Conservation (phyloP, 345 rosid species). For the Raphanus raphanistrum region DNA sequence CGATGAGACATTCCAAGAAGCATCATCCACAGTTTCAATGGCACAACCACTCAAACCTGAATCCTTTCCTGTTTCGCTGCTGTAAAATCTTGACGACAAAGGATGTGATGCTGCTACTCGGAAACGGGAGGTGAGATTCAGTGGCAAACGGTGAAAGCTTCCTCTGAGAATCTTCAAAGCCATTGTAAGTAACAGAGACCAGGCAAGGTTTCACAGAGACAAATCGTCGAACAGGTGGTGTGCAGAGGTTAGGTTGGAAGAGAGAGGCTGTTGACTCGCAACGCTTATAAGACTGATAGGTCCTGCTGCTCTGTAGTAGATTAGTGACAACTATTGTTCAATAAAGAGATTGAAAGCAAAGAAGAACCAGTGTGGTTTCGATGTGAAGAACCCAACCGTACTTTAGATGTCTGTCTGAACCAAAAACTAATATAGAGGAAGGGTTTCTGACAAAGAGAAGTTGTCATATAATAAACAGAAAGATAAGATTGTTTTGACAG, state of each 20-base stretch:
- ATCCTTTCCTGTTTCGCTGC: constrained; percentile 3
- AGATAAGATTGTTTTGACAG: constrained; percentile 22
- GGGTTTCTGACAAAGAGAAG: constrained; percentile 23
- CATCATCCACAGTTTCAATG: constrained; percentile 75
- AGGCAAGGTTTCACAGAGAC: constrained; percentile 16
- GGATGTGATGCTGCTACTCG: constrained; percentile 24
- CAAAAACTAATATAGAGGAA: background rate
- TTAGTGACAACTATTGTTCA: background rate
- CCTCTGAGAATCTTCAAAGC: constrained; percentile 33
- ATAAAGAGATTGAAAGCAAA: constrained; percentile 4
- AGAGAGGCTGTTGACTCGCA: background rate
- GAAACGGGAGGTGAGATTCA: constrained; percentile 12
- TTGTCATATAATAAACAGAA: constrained; percentile 20
- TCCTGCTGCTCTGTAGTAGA: background rate
- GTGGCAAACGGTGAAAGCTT: constrained; percentile 10
- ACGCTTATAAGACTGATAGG: background rate
- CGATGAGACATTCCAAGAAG: constrained; percentile 66
- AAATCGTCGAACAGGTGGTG: constrained; percentile 37
- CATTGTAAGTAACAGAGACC: constrained; percentile 28
- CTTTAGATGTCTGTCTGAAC: background rate
- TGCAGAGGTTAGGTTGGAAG: background rate
- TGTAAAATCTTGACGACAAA: constrained; percentile 37
- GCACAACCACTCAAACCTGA: constrained; percentile 31
- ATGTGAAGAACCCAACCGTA: background rate
- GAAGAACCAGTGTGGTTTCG: background rate